Evolutionary conservation across 2,329 filamentous ascomycete genomes (phyloP), one percentile per base, ranked within the genome.

Genomic region (Ophiocordyceps unilateralis): DNA sequence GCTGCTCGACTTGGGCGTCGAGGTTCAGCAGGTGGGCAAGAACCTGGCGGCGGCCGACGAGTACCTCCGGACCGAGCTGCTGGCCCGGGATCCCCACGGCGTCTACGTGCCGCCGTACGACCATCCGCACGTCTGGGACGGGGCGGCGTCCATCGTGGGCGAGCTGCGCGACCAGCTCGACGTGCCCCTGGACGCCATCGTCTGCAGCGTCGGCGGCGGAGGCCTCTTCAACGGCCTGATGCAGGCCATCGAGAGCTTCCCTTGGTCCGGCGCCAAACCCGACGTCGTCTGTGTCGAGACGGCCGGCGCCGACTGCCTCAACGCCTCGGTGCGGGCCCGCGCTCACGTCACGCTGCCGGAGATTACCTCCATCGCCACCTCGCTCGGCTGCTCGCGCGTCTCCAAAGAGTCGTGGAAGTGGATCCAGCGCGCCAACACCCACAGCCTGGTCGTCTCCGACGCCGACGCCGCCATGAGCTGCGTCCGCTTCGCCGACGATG

Each of bases 121-220:
- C 55, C 69, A 83, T 56, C 68, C 68, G 2, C 67, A 76, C 46
- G 68, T 84, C 47, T 85, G 81, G 81, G 66, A 70, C 37, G 81
- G 81, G 15, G 72, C 78, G 46, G 61, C 67, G 6, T 75, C 67
- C 20, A 61, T 84, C 19, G 64, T 83, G 43, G 64, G 71, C 42
- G 68, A 72, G 57, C 51, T 70, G 15, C 57, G 54, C 12, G 53
- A 57, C 19, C 64, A 69, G 51, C 44, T 64, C 17, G 58, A 61
- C 3, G 58, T 60, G 1, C 64, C 66, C 10, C 69, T 83, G 3
- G 78, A 87, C 52, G 81, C 70, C 3, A 67, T 93, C 12, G 71
- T 91, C 39, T 89, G 83, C 60, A 81, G 71, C 45, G 83, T 88
- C 32, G 86, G 86, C 7, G 86, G 86, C 10, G 86, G 86, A 15